Base-by-base conservation (phyloP, 441 rosid genomes). In the Jatropha multifida region DNA sequence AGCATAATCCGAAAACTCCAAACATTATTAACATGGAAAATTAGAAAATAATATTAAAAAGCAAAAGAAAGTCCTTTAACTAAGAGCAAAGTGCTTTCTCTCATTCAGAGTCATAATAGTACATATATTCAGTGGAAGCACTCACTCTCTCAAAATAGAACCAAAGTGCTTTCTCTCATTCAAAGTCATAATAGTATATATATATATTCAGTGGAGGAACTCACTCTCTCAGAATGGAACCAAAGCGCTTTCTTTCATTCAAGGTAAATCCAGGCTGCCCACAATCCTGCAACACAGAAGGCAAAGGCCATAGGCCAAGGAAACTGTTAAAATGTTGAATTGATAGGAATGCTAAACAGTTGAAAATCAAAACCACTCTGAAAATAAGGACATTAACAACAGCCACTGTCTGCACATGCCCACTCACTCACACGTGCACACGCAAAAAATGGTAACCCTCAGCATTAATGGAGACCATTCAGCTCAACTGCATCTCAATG, bases 191-290 rank as follows among this genome's bases (percentile, higher is more conserved):
- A 20, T 76, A 56, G 73, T 44, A 64, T 23, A 23, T 23, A 23
- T 20, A 32, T 44, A 44, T 6, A 41, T 54, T 66, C 56, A 69
- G 42, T 64, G 65, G 71, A 77, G 56, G 27, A 72, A 76, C 90
- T 20, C 81, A 96, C 99, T 88, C 98, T 84, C 88, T 92, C 81
- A 92, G 76, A 76, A 85, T 83, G 79, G 79, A 72, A 80, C 94
- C 89, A 76, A 94, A 96, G 20, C 97, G 94, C 78, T 87, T 88
- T 85, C 99, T 96, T 88, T 96, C 99, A 68, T 90, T 73, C 83
- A 89, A 80, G 67, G 99, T 96, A 81, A 94, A 94, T 80, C 98
- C 99, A 77, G 98, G 99, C 79, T 94, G 98, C 68, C 99, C 98
- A 2, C 88, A 85, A 75, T 96, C 99, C 98, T 96, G 87, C 76